Base-by-base conservation (phyloP, 2,329 filamentous ascomycete species). In the Xylogone sp. region DNA sequence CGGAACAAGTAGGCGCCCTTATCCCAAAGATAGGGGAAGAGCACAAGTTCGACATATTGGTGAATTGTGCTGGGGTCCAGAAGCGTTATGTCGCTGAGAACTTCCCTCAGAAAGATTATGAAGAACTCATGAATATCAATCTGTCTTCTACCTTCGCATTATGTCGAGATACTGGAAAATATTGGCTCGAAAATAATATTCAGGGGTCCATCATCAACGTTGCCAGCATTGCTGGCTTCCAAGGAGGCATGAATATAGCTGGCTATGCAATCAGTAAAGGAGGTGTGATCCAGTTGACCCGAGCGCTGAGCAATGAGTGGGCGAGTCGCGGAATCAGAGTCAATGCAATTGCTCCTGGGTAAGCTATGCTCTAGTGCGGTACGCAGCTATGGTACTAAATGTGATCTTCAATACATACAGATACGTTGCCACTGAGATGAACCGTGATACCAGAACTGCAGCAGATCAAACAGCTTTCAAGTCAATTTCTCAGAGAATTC, bases 391-490 rank as follows among this genome's bases (percentile, higher is more conserved):
- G 9, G 42, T 8, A 18, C 42, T 43, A 43, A 43, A 43, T n/a
- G 18, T 43, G 27, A 31, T 13, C 27, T 43, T 9, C 8, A 31
- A 31, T n/a, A n/a, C n/a, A n/a, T n/a, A 31, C 18, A 48, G 46
- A 21, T 95, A 95, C 67, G 87, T 94, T 62, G 86, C 81, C 43
- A 95, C 90, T 16, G 90, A 94, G 53, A 95, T 95, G 90, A 95
- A 95, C 67, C 78, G 77, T 58, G 90, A 89, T 2, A 70, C 95
- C 63, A 81, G 93, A 27, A 79, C 84, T n/a, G n/a, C n/a, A n/a
- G n/a, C n/a, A n/a, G n/a, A n/a, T n/a, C n/a, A n/a, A n/a, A n/a
- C n/a, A n/a, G n/a, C n/a, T n/a, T n/a, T n/a, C n/a, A n/a, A n/a
- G n/a, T n/a, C n/a, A n/a, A 94, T 96, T 59, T 24, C 46, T 7